Conservation (phyloP, 2,329 filamentous ascomycete genomes). For the Ophiostoma perfectum region DNA sequence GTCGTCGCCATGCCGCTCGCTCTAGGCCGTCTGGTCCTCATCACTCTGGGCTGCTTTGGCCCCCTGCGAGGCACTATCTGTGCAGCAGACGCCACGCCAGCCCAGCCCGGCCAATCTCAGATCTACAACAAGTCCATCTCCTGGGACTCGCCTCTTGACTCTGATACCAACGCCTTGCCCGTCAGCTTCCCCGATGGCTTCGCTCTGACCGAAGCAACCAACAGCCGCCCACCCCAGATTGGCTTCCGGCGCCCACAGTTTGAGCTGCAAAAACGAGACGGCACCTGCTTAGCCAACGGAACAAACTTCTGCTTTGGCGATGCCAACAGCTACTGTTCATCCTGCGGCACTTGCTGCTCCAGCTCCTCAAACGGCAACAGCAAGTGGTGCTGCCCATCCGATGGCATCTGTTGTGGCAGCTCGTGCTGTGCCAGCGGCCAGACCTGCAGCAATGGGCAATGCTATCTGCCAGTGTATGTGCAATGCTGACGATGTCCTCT, state of each 20-base stretch:
- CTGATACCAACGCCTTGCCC: background rate
- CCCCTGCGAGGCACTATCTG: background rate
- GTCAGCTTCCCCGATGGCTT: conserved; percentile 11
- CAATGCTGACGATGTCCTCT: background rate
- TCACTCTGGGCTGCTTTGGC: conserved; percentile 17
- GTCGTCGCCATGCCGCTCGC: conserved; percentile 20
- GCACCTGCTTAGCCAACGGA: conserved; percentile 33
- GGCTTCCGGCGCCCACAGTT: conserved; percentile 23
- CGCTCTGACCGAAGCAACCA: conserved; percentile 22
- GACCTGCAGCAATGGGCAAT: conserved; percentile 31
- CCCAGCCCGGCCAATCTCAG: background rate
- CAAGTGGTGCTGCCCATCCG: conserved; percentile 31
- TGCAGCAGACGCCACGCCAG: background rate
- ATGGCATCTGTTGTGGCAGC: conserved; percentile 31
- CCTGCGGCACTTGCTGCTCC: conserved; percentile 32
- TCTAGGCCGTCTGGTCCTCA: conserved; percentile 24
- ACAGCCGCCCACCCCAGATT: conserved; percentile 26
- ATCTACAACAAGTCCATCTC: background rate
- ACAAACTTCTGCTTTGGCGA: conserved; percentile 35
- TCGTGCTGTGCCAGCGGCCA: conserved; percentile 33
- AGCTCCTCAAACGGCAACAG: conserved; percentile 23
- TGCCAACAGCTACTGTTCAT: conserved; percentile 29
- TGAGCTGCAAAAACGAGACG: conserved; percentile 28
- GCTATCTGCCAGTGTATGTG: conserved; percentile 25
- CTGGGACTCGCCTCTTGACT: background rate